phyloP scores from a whole-genome alignment of 108 stramenopile genomes.

The Skeletonema potamos region DNA sequence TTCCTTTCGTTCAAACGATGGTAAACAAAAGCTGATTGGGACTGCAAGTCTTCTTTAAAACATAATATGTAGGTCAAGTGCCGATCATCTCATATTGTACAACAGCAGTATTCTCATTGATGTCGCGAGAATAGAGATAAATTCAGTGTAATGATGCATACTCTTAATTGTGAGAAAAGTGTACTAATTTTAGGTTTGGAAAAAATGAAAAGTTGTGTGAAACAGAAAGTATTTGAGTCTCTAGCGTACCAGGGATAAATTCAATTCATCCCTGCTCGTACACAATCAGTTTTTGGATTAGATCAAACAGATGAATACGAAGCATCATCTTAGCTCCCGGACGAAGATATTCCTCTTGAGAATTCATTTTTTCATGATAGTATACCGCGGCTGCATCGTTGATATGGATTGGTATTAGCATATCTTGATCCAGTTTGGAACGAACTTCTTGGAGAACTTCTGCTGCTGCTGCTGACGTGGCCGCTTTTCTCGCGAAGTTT shows the following conservation, averaged over 20 bases:
- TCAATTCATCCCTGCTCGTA: slow-evolving; percentile 28
- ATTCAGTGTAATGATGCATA: not conserved
- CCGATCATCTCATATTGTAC: not conserved
- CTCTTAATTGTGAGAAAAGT: not conserved
- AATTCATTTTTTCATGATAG: slow-evolving; percentile 6
- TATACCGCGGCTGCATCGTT: slow-evolving; percentile 37
- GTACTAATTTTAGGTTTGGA: not conserved
- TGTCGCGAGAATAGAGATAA: not conserved
- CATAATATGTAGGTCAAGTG: not conserved
- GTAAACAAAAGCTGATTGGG: slow-evolving; percentile 16
- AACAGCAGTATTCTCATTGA: not conserved
- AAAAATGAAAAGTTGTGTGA: not conserved
- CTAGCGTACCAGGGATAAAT: not conserved
- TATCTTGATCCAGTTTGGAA: slow-evolving; percentile 9
- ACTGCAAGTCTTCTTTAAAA: slow-evolving; percentile 7
- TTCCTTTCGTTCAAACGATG: slow-evolving; percentile 5
- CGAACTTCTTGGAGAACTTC: slow-evolving; percentile 42
- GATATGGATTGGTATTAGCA: slow-evolving; percentile 22
- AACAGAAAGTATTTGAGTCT: not conserved
- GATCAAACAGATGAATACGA: slow-evolving; percentile 33
- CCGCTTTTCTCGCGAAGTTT: not conserved
- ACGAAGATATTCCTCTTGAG: slow-evolving; percentile 1
- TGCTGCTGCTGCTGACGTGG: slow-evolving; percentile 16
- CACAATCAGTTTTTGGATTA: slow-evolving; percentile 30
- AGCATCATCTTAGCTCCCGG: slow-evolving; percentile 50